A percentile compares a stretch with the other conserved stretches of the same genome.
Evolutionary conservation across 352 stramenopile species (phyloP).

Genomic region (Globisporangium recalcitrans): DNA sequence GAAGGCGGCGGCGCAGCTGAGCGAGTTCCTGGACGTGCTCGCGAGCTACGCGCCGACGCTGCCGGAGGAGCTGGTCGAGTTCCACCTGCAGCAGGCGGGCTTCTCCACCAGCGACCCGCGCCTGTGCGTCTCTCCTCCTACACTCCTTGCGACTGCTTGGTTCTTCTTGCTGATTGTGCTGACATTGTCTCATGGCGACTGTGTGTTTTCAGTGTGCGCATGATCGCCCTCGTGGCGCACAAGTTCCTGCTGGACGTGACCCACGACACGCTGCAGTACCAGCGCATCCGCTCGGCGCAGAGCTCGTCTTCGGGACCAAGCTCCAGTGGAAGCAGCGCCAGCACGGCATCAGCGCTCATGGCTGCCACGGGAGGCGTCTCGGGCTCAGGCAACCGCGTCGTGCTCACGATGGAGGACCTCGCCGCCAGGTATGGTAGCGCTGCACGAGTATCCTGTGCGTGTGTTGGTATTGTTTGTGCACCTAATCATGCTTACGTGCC

Average conservation of each 20-base stretch:
- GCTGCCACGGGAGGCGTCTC: constrained; percentile 14
- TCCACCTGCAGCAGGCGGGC: constrained; percentile 66
- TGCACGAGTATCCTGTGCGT: background rate
- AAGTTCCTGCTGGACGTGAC: constrained; percentile 80
- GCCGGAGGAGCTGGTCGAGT: constrained; percentile 69
- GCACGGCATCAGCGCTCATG: constrained; percentile 9
- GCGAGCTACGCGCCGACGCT: constrained; percentile 59
- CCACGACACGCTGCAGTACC: constrained; percentile 77
- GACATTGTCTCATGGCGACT: too few relatives aligned
- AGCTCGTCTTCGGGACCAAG: constrained; percentile 4
- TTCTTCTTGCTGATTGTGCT: too few relatives aligned
- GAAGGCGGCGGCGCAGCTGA: constrained; percentile 44
- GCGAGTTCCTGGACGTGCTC: constrained; percentile 64
- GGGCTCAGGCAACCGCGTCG: constrained; percentile 21
- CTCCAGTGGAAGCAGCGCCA: constrained; percentile 1
- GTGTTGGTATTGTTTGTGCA: background rate
- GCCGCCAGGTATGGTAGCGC: constrained; percentile 29
- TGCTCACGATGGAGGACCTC: constrained; percentile 77
- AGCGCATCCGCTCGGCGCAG: constrained; percentile 51
- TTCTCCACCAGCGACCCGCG: constrained; percentile 66
- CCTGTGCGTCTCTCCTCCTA: constrained; percentile 30
- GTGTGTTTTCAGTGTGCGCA: constrained; percentile 32
- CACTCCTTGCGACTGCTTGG: background rate
- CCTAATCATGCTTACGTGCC: background rate
- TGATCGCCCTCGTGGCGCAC: constrained; percentile 66